Evolutionary conservation across 768 basidiomycete species (phyloP).

Genomic region (Steccherinum ochraceum): DNA sequence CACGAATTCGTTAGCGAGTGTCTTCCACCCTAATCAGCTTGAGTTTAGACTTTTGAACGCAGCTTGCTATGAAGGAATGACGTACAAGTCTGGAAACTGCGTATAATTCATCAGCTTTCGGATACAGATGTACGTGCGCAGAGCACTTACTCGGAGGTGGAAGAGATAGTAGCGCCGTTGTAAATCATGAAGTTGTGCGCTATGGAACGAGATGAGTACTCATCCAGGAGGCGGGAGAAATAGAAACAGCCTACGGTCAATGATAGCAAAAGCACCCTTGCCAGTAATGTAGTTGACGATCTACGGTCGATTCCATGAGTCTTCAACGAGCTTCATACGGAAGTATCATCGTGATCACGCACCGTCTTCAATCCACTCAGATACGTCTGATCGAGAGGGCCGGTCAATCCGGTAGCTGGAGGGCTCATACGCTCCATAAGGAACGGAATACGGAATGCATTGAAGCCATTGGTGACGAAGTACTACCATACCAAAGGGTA

Average conservation of each 20-base stretch:
- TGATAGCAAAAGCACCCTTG: constrained; percentile 49
- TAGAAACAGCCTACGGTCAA: constrained; percentile 40
- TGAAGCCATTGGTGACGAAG: constrained; percentile 51
- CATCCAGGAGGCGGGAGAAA: background rate
- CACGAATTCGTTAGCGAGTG: constrained; percentile 49
- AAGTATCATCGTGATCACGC: too few relatives aligned
- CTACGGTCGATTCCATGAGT: constrained; percentile 25
- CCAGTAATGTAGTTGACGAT: constrained; percentile 53
- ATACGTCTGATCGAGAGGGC: constrained; percentile 47
- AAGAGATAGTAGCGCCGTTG: constrained; percentile 45
- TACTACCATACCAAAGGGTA: constrained; percentile 22
- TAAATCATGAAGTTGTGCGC: constrained; percentile 61
- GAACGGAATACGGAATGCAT: constrained; percentile 61
- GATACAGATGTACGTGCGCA: background rate
- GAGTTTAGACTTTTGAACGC: background rate
- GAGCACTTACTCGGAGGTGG: constrained; percentile 35
- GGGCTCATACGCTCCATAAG: constrained; percentile 49
- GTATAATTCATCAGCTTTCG: background rate
- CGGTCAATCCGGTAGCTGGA: constrained; percentile 46
- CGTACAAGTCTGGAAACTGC: constrained; percentile 48
- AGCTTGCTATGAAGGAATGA: background rate
- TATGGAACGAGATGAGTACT: constrained; percentile 14
- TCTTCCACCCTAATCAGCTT: constrained; percentile 45
- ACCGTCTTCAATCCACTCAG: constrained; percentile 42
- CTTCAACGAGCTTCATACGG: background rate